phyloP scores from a whole-genome alignment of 2,329 filamentous ascomycete genomes.

The Cyclaneusma minus region DNA sequence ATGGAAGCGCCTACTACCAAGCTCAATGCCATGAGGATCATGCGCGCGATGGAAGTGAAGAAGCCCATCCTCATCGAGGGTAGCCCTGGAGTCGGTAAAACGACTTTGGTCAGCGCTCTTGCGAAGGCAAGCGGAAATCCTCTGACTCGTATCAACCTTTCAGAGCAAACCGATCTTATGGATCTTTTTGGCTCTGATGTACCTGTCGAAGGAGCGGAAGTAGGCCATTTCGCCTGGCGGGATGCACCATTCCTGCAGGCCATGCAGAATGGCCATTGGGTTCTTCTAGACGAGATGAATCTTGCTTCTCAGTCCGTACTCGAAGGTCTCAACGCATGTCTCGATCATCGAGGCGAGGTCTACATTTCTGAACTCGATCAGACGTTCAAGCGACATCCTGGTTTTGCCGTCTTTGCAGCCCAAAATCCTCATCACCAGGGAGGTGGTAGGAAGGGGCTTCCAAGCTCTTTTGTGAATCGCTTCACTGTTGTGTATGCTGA shows the following conservation, averaged over 20 bases:
- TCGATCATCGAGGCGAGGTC: conserved; percentile 90
- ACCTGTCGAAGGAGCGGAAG: conserved; percentile 79
- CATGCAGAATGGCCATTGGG: conserved; percentile 96
- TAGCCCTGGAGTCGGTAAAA: conserved; percentile 96
- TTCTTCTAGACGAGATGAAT: conserved; percentile 97
- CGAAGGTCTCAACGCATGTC: conserved; percentile 88
- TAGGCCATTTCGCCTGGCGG: conserved; percentile 86
- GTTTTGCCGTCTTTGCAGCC: conserved; percentile 90
- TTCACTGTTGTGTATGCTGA: conserved; percentile 98
- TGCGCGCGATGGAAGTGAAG: conserved; percentile 72
- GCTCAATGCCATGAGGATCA: conserved; percentile 77
- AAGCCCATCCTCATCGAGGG: conserved; percentile 93
- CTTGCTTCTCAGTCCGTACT: conserved; percentile 91
- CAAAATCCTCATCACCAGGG: conserved; percentile 98
- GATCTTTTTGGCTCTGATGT: conserved; percentile 96
- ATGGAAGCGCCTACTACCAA: conserved; percentile 83
- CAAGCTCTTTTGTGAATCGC: conserved; percentile 91
- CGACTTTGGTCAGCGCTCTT: conserved; percentile 75
- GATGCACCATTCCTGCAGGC: conserved; percentile 91
- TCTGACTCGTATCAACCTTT: conserved; percentile 88
- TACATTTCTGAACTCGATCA: conserved; percentile 93
- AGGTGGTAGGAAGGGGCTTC: conserved; percentile 84
- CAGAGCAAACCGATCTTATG: conserved; percentile 94
- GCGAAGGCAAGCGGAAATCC: conserved; percentile 66
- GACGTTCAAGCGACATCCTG: conserved; percentile 74